Evolutionary conservation across 768 basidiomycete species (phyloP), one percentile per base, ranked within the genome.

Genomic region (Termitomyces sp.): DNA sequence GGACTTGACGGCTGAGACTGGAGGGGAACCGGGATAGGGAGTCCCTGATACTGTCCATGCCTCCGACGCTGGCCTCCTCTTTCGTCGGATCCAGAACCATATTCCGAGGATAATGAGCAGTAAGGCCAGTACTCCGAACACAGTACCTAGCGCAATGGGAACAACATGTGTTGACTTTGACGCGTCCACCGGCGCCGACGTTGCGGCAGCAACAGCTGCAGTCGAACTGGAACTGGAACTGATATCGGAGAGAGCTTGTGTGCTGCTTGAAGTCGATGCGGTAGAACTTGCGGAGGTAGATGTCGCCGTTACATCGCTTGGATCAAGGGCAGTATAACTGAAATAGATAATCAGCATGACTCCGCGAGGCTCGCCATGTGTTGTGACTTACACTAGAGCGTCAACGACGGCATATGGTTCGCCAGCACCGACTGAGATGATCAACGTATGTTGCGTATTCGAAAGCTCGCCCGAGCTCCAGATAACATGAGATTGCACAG

Each of bases 391-490:
- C 77, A 76, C 70, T 33, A 78, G 56, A 8, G 69, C 71, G 64
- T 78, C 77, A 5, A 78, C 72, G 20, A 77, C 63, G 16, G 66
- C 73, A 55, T 68, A 76, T 18, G 67, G 61, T 57, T 76, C 70
- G 9, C 70, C 72, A 4, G 60, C 56, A 7, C 72, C 73, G n/a
- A 75, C 72, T 10, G 73, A 77, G 35, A 78, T 68, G 26, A 68
- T 63, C 26, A 78, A 66, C 2, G 65, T 74, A 60, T 78, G 77
- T 35, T 61, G 62, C 10, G 66, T 67, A 46, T 77, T 71, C 16
- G 59, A 51, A 40, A 78, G 63, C 3, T 67, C 69, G 14, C 60
- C 67, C 16, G 70, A 69, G 38, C 69, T 65, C 77, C 77, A 78
- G 2, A 77, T 71, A 8, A 73, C 73, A 7, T 60, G 56, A 32